Base-by-base conservation (phyloP, 2,329 filamentous ascomycete species). In the Zelopaecilomyces penicillatus region DNA sequence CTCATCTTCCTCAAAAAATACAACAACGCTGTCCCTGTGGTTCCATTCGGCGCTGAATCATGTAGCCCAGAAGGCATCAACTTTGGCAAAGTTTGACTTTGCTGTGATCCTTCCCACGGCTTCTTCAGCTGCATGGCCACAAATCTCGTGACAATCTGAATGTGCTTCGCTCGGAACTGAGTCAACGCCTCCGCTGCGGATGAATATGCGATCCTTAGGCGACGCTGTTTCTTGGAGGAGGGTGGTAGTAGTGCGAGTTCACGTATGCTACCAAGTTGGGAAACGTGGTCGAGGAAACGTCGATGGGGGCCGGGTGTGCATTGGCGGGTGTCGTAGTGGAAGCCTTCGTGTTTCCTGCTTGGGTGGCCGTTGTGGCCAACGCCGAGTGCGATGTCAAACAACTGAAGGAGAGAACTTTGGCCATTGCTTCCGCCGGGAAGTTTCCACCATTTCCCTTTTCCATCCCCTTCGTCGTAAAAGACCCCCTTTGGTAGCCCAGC, bases 371-470 rank as follows among this genome's bases (percentile, higher is more conserved):
- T 58, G 65, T 97, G 91, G 57, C 94, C 83, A 10, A 97, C 75
- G 2, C 88, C 87, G 0, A 97, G 74, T 0, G 89, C 78, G 10
- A 94, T 76, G 60, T 97, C 91, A 63, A 95, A 88, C 67, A 95
- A 93, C 57, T 96, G 89, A 47, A 97, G 89, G 36, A 95, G 71
- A 1, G 87, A 94, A 63, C 85, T 91, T 64, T 97, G 91, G 0
- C 90, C 91, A 57, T 96, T 96, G 62, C 87, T 94, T 4, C 91
- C 91, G 12, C 91, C 91, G n/a, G 85, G 79, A 46, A 86, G 84
- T 54, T 91, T 82, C 12, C 82, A 74, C 74, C 88, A 95, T 32
- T 75, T 67, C 0, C 81, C 77, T 10, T 70, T 69, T 1, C 80
- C 82, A 3, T 78, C 71, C 1, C 82, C 85, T 45, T 86, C 77